Conservation (phyloP, 75 land plant genomes). For the Pinus tabuliformis region DNA sequence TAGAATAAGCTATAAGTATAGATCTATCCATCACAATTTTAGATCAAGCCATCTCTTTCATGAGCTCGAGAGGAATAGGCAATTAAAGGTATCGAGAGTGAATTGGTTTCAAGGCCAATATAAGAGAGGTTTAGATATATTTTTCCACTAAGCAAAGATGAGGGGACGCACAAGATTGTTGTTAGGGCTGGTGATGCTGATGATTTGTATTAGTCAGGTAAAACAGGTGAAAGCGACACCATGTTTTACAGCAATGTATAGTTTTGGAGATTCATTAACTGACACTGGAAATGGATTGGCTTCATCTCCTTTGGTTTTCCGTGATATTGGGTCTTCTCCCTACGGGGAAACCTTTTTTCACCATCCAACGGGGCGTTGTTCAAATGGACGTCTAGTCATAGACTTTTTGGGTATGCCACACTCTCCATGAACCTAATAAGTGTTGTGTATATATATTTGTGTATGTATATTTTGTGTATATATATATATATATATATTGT, state of each 20-base stretch:
- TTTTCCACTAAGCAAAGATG: too few relatives aligned
- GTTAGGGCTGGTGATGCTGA: not conserved
- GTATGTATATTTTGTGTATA: too few relatives aligned
- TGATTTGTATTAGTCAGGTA: not conserved
- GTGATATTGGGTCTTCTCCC: constrained; percentile 26
- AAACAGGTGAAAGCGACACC: too few relatives aligned
- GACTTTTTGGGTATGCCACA: constrained; percentile 56
- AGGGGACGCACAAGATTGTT: too few relatives aligned
- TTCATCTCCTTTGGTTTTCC: constrained; percentile 23
- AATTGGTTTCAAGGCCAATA: too few relatives aligned
- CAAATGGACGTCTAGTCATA: constrained; percentile 60
- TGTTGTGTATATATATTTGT: not conserved
- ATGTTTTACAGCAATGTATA: constrained; percentile 37
- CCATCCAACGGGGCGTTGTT: constrained; percentile 46
- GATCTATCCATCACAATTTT: too few relatives aligned
- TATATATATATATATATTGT: too few relatives aligned
- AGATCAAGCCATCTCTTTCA: too few relatives aligned
- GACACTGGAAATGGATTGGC: constrained; percentile 50
- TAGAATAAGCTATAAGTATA: too few relatives aligned
- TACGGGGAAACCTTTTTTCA: constrained; percentile 50
- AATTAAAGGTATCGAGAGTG: too few relatives aligned
- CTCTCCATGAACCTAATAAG: not conserved
- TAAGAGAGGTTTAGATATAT: too few relatives aligned
- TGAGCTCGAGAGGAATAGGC: too few relatives aligned
- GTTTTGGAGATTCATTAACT: constrained; percentile 66